Conservation (phyloP, 352 stramenopile species). For the Phytopythium boreale region DNA sequence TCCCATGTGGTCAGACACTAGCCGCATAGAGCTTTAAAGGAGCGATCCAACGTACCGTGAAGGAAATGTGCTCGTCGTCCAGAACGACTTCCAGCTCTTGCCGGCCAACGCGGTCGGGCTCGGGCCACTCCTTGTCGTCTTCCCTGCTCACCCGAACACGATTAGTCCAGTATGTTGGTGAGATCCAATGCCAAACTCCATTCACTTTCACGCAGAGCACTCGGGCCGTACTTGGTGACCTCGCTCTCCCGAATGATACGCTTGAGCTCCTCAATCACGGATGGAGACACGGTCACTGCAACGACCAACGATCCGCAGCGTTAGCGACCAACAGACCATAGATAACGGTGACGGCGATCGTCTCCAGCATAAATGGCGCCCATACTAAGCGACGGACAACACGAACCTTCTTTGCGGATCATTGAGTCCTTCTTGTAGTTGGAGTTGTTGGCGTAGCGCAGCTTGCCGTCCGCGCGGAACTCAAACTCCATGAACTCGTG, state of each 20-base stretch:
- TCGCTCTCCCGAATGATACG: constrained; percentile 91
- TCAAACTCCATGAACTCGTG: constrained; percentile 99
- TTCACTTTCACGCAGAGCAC: background rate
- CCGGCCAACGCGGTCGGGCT: constrained; percentile 89
- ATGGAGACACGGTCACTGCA: constrained; percentile 86
- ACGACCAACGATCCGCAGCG: constrained; percentile 2
- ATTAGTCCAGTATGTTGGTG: too few species aligned
- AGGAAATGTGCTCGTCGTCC: constrained; percentile 96
- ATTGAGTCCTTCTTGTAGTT: constrained; percentile 98
- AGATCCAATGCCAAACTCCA: too few species aligned
- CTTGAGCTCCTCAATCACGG: constrained; percentile 93
- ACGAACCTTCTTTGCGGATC: constrained; percentile 94
- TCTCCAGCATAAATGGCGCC: background rate
- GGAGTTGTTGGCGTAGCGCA: constrained; percentile 98
- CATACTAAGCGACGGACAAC: background rate
- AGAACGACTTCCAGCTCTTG: constrained; percentile 97
- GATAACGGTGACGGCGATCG: background rate
- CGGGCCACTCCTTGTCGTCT: constrained; percentile 95
- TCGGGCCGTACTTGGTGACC: constrained; percentile 77
- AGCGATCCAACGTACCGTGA: constrained; percentile 71
- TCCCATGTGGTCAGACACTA: too few species aligned
- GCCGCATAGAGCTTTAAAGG: too few species aligned
- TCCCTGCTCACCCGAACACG: constrained; percentile 45
- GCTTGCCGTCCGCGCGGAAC: constrained; percentile 87
- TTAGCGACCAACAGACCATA: background rate